phyloP scores from a whole-genome alignment of 2,329 filamentous ascomycete genomes.

The Reticulascus tulasneorum region DNA sequence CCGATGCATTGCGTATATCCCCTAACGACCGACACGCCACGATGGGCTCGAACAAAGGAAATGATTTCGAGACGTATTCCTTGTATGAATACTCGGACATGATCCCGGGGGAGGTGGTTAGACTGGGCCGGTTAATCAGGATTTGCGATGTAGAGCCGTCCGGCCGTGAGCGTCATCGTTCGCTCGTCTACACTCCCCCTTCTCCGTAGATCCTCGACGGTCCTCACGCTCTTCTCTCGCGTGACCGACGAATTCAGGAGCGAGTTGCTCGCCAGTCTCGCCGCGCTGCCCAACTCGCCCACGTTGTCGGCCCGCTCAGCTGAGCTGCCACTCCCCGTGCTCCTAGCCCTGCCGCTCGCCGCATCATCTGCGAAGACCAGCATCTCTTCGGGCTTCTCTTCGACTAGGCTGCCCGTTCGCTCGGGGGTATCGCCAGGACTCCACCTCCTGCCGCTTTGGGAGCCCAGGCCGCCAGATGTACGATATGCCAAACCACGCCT shows the following conservation, averaged over 20 bases:
- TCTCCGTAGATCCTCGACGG: conserved; percentile 66
- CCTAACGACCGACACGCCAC: too few species aligned
- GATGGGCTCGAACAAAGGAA: neutral
- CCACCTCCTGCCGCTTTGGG: conserved; percentile 39
- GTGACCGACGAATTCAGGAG: conserved; percentile 53
- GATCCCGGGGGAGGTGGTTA: neutral
- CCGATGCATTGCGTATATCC: too few species aligned
- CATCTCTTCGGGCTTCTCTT: conserved; percentile 27
- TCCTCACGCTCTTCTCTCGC: conserved; percentile 63
- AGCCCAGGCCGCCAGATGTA: conserved; percentile 42
- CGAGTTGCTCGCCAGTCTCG: conserved; percentile 55
- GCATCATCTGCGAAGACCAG: conserved; percentile 29
- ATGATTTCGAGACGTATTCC: conserved; percentile 5
- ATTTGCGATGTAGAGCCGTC: conserved; percentile 80
- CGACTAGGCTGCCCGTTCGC: conserved; percentile 48
- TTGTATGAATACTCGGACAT: neutral
- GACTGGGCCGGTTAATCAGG: conserved; percentile 58
- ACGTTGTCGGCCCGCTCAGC: conserved; percentile 59
- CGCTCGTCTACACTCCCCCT: conserved; percentile 81
- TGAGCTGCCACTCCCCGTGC: conserved; percentile 51
- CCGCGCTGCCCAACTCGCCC: conserved; percentile 47
- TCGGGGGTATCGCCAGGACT: conserved; percentile 56
- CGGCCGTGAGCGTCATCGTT: conserved; percentile 66
- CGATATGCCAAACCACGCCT: conserved; percentile 47
- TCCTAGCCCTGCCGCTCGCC: conserved; percentile 45